These are phyloP conservation scores for Castanopsis chinensis DNA, from an alignment of 306 rosid species.

Conservation along the genomic window DNA sequence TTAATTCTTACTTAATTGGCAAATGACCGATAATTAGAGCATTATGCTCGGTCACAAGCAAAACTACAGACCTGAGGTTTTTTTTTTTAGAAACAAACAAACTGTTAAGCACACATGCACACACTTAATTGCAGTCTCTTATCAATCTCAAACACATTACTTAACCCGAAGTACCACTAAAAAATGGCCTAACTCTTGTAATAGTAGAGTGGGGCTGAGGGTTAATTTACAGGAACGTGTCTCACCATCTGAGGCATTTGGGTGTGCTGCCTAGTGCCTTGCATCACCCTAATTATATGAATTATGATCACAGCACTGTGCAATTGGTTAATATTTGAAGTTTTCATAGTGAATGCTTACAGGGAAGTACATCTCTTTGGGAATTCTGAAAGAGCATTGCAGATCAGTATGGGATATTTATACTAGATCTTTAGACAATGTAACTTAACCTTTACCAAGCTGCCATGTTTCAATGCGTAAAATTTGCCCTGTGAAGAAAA, in stretches of 20 bases:
- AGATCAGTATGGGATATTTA: not conserved
- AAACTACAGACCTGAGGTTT: not conserved
- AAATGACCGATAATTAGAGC: not conserved
- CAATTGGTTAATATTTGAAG: not conserved
- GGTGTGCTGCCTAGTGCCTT: not conserved
- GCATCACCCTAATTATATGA: not conserved
- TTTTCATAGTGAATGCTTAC: not conserved
- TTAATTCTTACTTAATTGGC: not conserved
- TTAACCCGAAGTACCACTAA: no score
- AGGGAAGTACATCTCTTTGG: not conserved
- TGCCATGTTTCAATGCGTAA: not conserved
- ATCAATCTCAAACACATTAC: no score
- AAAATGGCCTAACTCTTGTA: no score
- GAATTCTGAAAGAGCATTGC: not conserved
- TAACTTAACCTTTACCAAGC: not conserved
- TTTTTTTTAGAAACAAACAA: no score
- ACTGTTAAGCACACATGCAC: no score
- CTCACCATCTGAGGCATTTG: not conserved
- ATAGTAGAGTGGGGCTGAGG: not conserved
- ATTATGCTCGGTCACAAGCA: not conserved
- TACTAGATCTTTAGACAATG: not conserved
- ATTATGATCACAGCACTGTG: not conserved
- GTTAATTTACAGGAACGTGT: not conserved
- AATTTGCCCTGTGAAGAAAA: slow-evolving; percentile 3
- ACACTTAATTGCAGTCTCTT: no score